A percentile compares a stretch with the other conserved stretches of the same genome.
These are phyloP conservation scores for Chlorella variabilis DNA, from an alignment of 163 green algal genomes.

Conservation along the genomic window DNA sequence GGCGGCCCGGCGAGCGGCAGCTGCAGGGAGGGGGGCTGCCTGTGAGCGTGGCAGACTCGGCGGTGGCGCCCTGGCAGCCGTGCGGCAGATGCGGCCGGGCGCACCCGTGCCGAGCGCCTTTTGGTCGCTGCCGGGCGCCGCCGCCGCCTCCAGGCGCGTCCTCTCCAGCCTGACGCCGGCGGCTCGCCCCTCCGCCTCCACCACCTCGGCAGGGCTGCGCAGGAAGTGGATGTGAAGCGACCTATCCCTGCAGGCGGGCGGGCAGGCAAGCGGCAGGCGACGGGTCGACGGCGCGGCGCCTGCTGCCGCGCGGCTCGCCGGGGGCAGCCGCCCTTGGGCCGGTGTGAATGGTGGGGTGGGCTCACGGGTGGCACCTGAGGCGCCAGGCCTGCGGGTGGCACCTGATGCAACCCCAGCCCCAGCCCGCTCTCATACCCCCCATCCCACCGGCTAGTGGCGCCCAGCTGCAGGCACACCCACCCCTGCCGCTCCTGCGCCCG, in stretches of 20 bases:
- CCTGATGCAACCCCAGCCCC: too few relatives aligned
- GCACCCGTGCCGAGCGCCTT: constrained; percentile 34
- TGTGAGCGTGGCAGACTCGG: too few relatives aligned
- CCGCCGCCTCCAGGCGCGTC: constrained; percentile 39
- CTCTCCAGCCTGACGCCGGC: constrained; percentile 47
- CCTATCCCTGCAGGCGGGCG: constrained; percentile 6
- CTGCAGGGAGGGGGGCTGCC: too few relatives aligned
- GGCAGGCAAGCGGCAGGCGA: background rate
- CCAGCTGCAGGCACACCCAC: constrained; percentile 27
- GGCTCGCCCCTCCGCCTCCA: constrained; percentile 11
- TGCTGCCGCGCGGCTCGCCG: too few relatives aligned
- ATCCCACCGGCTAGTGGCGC: too few relatives aligned
- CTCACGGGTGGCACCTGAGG: too few relatives aligned
- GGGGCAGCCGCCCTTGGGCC: too few relatives aligned
- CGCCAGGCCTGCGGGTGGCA: too few relatives aligned
- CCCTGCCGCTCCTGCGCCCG: constrained; percentile 14
- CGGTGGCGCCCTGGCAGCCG: background rate
- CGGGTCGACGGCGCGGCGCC: too few relatives aligned
- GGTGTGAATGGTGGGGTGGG: too few relatives aligned
- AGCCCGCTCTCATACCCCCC: too few relatives aligned
- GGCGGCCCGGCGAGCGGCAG: too few relatives aligned
- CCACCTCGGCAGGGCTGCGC: constrained; percentile 39
- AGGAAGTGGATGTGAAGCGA: constrained; percentile 46
- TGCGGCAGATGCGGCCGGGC: background rate
- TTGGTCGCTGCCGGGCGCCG: constrained; percentile 10